Evolutionary conservation across 1,284 basidiomycete species (phyloP).

Genomic region (Wallemia hederae): DNA sequence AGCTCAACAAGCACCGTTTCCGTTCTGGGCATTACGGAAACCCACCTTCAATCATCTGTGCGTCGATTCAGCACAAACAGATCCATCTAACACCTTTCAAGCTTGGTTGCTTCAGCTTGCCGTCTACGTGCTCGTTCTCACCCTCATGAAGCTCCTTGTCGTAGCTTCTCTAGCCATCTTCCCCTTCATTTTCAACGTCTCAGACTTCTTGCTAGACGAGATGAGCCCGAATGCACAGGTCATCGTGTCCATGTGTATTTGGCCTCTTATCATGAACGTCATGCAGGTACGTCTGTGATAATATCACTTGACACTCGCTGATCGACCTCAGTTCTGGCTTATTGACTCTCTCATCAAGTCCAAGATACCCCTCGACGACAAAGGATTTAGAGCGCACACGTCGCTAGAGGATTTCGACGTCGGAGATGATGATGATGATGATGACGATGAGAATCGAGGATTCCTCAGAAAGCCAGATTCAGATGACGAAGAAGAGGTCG

Average conservation of each 20-base stretch:
- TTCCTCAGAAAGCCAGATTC: conserved; percentile 21
- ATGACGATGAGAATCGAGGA: conserved; percentile 26
- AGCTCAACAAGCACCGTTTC: conserved; percentile 39
- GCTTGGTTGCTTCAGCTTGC: conserved; percentile 60
- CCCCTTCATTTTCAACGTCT: conserved; percentile 37
- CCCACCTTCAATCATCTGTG: conserved; percentile 24
- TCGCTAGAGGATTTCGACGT: background rate
- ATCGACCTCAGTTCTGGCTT: conserved; percentile 13
- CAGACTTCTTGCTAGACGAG: conserved; percentile 57
- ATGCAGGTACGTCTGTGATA: conserved; percentile 22
- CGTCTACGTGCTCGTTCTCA: conserved; percentile 53
- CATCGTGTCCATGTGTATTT: conserved; percentile 73
- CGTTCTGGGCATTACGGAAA: conserved; percentile 62
- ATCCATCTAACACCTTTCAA: conserved; percentile 17
- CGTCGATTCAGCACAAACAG: background rate
- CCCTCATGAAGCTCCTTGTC: conserved; percentile 71
- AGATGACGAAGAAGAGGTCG: conserved; percentile 25
- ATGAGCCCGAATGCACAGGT: conserved; percentile 43
- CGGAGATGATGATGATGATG: conserved; percentile 5
- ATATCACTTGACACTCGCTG: background rate
- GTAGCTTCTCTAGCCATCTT: conserved; percentile 37
- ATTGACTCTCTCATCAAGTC: conserved; percentile 36
- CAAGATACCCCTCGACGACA: conserved; percentile 2
- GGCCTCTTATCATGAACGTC: conserved; percentile 77
- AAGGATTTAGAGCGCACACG: background rate